Evolutionary conservation across 2,329 filamentous ascomycete genomes (phyloP).

Genomic region (Fusarium napiforme): DNA sequence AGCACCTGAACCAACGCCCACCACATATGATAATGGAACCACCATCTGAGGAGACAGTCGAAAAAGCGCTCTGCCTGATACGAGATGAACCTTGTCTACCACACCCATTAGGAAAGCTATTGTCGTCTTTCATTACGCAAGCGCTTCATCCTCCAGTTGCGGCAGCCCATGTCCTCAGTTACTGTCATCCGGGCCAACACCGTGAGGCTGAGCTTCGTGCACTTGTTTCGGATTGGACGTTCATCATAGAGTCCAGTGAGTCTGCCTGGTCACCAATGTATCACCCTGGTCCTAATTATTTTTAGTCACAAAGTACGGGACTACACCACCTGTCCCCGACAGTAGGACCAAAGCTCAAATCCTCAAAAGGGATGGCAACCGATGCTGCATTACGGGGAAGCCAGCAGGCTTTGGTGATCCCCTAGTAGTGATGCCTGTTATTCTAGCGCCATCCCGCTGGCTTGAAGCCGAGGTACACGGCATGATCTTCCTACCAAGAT

Average conservation of each 20-base stretch:
- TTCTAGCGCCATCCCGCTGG: neutral
- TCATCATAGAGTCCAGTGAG: neutral
- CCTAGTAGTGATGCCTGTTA: neutral
- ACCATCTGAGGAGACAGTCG: too few relatives aligned
- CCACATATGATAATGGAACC: too few relatives aligned
- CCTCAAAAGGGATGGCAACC: neutral
- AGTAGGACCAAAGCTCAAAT: neutral
- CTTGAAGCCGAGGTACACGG: neutral
- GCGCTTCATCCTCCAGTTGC: too few relatives aligned
- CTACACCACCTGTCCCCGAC: neutral
- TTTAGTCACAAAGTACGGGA: neutral
- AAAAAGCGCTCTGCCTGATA: too few relatives aligned
- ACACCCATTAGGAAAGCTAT: too few relatives aligned
- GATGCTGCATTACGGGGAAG: neutral
- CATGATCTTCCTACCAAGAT: neutral
- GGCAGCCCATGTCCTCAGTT: neutral
- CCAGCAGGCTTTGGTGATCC: neutral
- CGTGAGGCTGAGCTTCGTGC: rapidly evolving
- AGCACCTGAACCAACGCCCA: too few relatives aligned
- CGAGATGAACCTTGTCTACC: too few relatives aligned
- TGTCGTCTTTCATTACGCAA: too few relatives aligned
- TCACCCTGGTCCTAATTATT: rapidly evolving
- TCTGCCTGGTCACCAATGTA: rapidly evolving
- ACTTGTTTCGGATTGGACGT: neutral
- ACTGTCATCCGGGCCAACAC: rapidly evolving